Evolutionary conservation across 306 rosid species (phyloP), one percentile per base, ranked within the genome.

Genomic region (Acmispon strigosus): DNA sequence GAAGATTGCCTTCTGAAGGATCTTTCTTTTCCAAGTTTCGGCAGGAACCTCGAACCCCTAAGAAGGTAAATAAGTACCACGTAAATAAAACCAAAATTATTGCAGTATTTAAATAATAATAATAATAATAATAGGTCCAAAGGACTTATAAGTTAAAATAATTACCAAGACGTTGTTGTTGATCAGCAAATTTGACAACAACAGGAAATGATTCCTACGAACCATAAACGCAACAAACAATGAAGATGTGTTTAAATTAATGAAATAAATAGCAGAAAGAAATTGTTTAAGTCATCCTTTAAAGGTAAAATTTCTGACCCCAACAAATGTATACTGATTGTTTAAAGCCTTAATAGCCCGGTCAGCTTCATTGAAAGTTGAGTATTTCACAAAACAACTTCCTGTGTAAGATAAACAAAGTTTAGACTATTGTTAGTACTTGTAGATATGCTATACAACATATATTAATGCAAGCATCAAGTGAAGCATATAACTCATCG

Each of bases 361-460:
- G 75, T 88, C 94, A 74, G 97, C 97, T 72, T 82, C 97, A 81
- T 84, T 78, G 14, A 76, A 12, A 12, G 89, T 84, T 62, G 90
- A 77, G 79, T 84, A 90, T 70, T 93, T 93, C 69, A 93, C 97
- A 54, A 90, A 93, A 82, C 97, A 93, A 73, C 88, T 86, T 72
- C 96, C 97, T 90, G 87, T 44, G 69, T 52, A 71, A 70, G 81
- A 53, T 82, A 73, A 50, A 18, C 60, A 51, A 78, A 44, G 77
- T 67, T 57, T 73, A 50, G 69, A 72, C 60, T 44, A 61, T 44
- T 57, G 61, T 47, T 51, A 66, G 61, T 53, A 51, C 55, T 66
- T 58, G 49, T 20, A 55, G 57, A 50, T 37, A 62, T 52, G 15
- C 29, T 14, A 69, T 60, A 70, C 37, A 66, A 69, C 68, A 75